Evolutionary conservation across 2,329 filamentous ascomycete genomes (phyloP).

Genomic region (Cryphonectria japonica): DNA sequence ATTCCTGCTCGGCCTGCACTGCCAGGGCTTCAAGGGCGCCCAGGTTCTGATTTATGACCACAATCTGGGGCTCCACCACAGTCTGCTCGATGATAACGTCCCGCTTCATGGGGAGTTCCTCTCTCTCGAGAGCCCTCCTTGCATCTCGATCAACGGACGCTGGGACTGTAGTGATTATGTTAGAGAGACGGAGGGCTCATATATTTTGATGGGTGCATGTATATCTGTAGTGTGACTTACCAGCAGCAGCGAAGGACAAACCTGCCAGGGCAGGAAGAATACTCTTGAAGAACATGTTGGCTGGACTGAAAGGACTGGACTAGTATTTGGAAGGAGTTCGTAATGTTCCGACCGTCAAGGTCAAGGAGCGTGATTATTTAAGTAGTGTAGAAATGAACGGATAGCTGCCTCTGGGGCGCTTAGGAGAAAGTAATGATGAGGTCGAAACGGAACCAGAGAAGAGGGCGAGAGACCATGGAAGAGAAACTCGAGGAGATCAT

Average conservation of each 20-base stretch:
- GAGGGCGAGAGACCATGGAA: conserved; percentile 16
- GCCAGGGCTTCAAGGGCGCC: conserved; percentile 41
- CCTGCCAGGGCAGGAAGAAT: conserved; percentile 37
- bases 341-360: conserved; percentile 23
- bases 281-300: conserved; percentile 36
- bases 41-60: conserved; percentile 43
- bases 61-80: conserved; percentile 36
- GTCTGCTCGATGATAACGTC: conserved; percentile 41
- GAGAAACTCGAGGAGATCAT: conserved; percentile 27
- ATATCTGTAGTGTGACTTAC: conserved; percentile 30
- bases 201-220: background rate
- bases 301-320: background rate
- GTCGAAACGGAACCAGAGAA: conserved; percentile 12
- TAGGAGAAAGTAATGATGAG: conserved; percentile 6
- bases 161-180: background rate
- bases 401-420: conserved; percentile 29
- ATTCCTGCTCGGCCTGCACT: conserved; percentile 42
- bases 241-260: conserved; percentile 37
- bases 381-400: conserved; percentile 22
- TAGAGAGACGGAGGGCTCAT: background rate
- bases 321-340: conserved; percentile 3
- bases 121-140: conserved; percentile 34
- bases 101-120: conserved; percentile 33
- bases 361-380: conserved; percentile 14
- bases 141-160: conserved; percentile 30